A percentile compares a stretch with the other conserved stretches of the same genome.
These are phyloP conservation scores for Mrakia frigida DNA, from an alignment of 768 basidiomycete genomes.

Conservation along the genomic window DNA sequence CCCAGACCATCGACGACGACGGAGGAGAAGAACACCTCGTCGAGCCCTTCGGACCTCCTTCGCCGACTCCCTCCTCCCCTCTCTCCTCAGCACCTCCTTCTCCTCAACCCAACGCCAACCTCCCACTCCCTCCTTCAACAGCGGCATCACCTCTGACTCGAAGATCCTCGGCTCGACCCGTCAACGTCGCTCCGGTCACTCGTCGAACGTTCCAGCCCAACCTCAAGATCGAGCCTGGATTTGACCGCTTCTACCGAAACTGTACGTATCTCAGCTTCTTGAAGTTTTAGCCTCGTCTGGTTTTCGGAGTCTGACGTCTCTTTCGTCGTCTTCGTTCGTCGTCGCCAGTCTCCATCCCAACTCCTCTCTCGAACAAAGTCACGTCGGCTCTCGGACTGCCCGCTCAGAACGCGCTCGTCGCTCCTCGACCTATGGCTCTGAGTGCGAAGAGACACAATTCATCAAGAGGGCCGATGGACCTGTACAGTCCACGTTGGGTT, in stretches of 20 bases:
- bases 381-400: neutral
- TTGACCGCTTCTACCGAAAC: constrained; percentile 4
- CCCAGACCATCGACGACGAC: neutral
- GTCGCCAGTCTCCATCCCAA: constrained; percentile 3
- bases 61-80: constrained; percentile 2
- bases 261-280: neutral
- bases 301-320: neutral
- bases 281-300: neutral
- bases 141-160: neutral
- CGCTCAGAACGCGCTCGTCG: neutral
- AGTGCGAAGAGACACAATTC: neutral
- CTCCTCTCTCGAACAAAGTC: constrained; percentile 10
- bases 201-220: constrained; percentile 3
- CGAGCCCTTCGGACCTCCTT: neutral
- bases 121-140: neutral
- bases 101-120: neutral
- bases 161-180: neutral
- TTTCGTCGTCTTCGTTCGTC: neutral
- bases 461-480: neutral
- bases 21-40: neutral
- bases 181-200: neutral
- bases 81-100: constrained; percentile 8
- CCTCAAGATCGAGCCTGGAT: constrained; percentile 1
- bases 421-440: neutral
- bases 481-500: constrained; percentile 19